These are phyloP conservation scores for Aureobasidium musti DNA, from an alignment of 2,329 filamentous ascomycete genomes.

Conservation along the genomic window DNA sequence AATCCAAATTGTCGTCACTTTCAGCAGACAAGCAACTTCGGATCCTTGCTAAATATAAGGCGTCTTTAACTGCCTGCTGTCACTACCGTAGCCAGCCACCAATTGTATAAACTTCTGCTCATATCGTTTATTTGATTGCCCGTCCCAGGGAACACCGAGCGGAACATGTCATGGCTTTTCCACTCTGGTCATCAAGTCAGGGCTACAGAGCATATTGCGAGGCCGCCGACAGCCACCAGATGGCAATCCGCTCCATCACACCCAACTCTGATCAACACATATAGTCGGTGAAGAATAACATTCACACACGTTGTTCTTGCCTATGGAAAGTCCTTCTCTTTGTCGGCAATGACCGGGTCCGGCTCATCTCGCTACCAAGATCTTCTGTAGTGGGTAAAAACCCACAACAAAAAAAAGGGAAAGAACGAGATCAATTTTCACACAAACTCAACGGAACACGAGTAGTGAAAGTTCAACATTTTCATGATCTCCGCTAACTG, in stretches of 20 bases:
- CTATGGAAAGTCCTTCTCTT: not conserved
- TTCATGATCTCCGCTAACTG: not conserved
- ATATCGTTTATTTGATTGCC: not conserved
- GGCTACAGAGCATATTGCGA: not conserved
- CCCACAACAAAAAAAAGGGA: not conserved
- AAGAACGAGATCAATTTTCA: conserved; percentile 4
- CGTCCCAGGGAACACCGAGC: conserved; percentile 7
- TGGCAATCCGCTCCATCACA: not conserved
- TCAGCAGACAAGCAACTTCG: not conserved
- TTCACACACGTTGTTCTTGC: not conserved
- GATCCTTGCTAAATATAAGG: not conserved
- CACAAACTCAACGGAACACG: not conserved
- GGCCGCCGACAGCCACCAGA: conserved; percentile 11
- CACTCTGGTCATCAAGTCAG: not conserved
- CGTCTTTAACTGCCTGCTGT: not conserved
- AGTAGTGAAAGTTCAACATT: not conserved
- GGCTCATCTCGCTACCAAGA: conserved; percentile 3
- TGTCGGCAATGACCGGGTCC: not conserved
- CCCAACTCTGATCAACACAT: not conserved
- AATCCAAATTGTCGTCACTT: not conserved
- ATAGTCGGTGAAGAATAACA: conserved; percentile 1
- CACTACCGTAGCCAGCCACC: not conserved
- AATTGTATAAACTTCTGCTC: not conserved
- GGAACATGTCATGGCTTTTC: conserved; percentile 14
- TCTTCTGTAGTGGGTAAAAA: not conserved